Base-by-base conservation (phyloP, 371 early-diverging fungal species). In the Umbelopsis sp. region DNA sequence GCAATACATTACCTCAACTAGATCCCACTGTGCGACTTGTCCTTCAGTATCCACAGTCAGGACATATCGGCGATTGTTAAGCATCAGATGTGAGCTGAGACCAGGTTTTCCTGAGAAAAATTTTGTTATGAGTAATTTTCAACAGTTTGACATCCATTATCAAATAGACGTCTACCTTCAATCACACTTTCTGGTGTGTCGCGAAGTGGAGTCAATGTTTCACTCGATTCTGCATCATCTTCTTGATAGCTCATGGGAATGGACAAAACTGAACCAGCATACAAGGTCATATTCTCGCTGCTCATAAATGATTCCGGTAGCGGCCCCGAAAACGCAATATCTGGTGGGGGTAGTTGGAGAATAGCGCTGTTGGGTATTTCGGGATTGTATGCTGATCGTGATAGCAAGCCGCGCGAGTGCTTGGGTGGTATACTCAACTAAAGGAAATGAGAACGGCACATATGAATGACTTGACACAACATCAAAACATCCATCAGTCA, bases 11-110 rank as follows among this genome's bases (percentile, higher is more conserved):
- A 87, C 90, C 75, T 80, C 82, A 45, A 96, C 85, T 44, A 98
- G 83, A 76, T 98, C 97, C 99, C 98, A 98, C 52, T 96, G 74
- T 1, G 87, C 86, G 18, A 97, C 90, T 50, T 88, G 87, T 0
- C 94, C 95, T 25, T 78, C 84, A 11, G 94, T 91, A 73, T 98
- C 92, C 67, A 91, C 85, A 1, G 96, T 93, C n/a, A 97, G 78
- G 0, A 95, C 93, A 71, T 92, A 91, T 22, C 96, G 87, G 69
- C 94, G 86, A 78, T 95, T 92, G 53, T 94, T 93, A 29, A 98
- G 77, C 24, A 96, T 80, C 32, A 80, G 64, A 72, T 85, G 88
- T 32, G 88, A 85, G 12, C 82, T 82, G 44, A 96, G 83, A 0
- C 93, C 92, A 44, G 89, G 85, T 63, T 83, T 83, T 2, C 94